Evolutionary conservation across 2,329 filamentous ascomycete species (phyloP).

Genomic region (Lecanoromycetidae sp.): DNA sequence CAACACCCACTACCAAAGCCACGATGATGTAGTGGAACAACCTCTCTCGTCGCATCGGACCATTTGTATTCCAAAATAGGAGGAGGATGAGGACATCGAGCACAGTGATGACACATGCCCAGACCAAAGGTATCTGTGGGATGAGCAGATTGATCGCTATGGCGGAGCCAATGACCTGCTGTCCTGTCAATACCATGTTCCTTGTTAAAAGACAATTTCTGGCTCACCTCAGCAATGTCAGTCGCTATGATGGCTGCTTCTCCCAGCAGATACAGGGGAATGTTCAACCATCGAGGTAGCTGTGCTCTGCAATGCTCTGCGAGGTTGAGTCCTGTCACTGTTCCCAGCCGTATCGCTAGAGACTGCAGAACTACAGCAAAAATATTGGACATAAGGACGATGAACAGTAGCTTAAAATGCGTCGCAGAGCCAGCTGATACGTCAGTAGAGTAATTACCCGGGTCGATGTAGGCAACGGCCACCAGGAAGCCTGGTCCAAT

Average conservation of each 20-base stretch:
- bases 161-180: conserved; percentile 45
- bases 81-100: conserved; percentile 45
- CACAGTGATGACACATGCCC: conserved; percentile 45
- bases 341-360: conserved; percentile 50
- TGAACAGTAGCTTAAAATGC: conserved; percentile 34
- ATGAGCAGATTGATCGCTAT: conserved; percentile 45
- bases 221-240: conserved; percentile 51
- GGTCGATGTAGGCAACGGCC: conserved; percentile 39
- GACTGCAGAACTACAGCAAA: conserved; percentile 38
- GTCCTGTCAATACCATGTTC: too few species aligned
- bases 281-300: conserved; percentile 54
- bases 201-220: too few species aligned
- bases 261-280: conserved; percentile 48
- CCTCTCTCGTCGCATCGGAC: conserved; percentile 40
- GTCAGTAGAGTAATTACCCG: conserved; percentile 39
- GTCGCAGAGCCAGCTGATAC: conserved; percentile 36
- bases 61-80: conserved; percentile 42
- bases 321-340: conserved; percentile 55
- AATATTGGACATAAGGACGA: conserved; percentile 36
- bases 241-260: conserved; percentile 60
- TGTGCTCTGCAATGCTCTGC: conserved; percentile 54
- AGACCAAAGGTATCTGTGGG: conserved; percentile 39
- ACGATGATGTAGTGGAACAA: conserved; percentile 45
- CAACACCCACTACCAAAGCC: conserved; percentile 42
- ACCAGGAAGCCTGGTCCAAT: conserved; percentile 38